phyloP scores from a whole-genome alignment of 345 rosid genomes.

The Raphanus sativus region DNA sequence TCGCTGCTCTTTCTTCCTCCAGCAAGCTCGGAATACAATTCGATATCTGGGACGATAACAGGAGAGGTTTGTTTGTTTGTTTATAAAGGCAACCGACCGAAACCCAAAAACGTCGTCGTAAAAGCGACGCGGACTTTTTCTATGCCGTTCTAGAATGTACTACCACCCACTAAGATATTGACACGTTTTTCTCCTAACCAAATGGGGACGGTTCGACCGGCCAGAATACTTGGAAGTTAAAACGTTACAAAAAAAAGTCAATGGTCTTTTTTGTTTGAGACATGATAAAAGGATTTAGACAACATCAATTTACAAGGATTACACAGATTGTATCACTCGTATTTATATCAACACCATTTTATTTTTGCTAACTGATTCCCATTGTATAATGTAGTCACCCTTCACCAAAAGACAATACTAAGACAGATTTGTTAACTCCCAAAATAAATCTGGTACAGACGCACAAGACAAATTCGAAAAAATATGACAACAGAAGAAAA shows the following conservation, averaged over 20 bases:
- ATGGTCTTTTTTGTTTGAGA: background rate
- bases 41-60: background rate
- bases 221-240: background rate
- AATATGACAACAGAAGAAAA: background rate
- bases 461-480: background rate
- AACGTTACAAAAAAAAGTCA: background rate
- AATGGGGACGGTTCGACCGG: constrained; percentile 9
- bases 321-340: background rate
- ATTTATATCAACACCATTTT: background rate
- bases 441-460: constrained; percentile 22
- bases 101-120: constrained; percentile 19
- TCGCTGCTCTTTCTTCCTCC: constrained; percentile 5
- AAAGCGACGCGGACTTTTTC: constrained; percentile 10
- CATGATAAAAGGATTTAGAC: background rate
- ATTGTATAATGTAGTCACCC: background rate
- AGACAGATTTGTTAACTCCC: too few relatives aligned
- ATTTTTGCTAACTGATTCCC: background rate
- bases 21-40: constrained; percentile 5
- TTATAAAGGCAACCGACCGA: constrained; percentile 29
- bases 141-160: constrained; percentile 45
- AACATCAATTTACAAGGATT: background rate
- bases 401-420: too few relatives aligned
- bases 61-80: constrained; percentile 32
- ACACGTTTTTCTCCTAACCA: constrained; percentile 37
- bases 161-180: constrained; percentile 30